Evolutionary conservation across 1,139 yeast genomes (phyloP).

Genomic region (Hansenula lynferdii): DNA sequence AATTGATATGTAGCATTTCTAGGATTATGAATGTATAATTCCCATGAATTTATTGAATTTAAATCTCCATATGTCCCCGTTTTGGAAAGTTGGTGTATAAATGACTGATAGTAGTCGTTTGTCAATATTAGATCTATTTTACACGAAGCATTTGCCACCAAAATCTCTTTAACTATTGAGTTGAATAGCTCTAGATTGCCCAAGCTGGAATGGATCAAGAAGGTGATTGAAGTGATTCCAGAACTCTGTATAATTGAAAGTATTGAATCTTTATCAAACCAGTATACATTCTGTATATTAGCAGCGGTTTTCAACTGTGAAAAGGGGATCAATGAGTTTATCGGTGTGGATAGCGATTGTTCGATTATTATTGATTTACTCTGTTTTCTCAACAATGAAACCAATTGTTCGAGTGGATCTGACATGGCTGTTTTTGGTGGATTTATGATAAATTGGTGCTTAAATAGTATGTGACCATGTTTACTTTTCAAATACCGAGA

Average conservation of each 20-base stretch:
- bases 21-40: constrained; percentile 6
- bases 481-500: no score
- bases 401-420: constrained; percentile 7
- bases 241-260: background rate
- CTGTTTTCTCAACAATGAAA: constrained; percentile 13
- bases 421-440: background rate
- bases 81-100: constrained; percentile 17
- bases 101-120: constrained; percentile 17
- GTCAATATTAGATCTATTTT: constrained; percentile 19
- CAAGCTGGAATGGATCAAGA: constrained; percentile 15
- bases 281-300: constrained; percentile 53
- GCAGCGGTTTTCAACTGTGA: constrained; percentile 49
- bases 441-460: no score
- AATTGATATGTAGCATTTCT: constrained; percentile 6
- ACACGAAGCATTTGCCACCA: constrained; percentile 7
- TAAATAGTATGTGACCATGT: no score
- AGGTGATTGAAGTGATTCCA: constrained; percentile 14
- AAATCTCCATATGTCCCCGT: constrained; percentile 18
- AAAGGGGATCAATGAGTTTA: constrained; percentile 61
- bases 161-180: constrained; percentile 14
- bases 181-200: constrained; percentile 12
- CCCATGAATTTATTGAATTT: constrained; percentile 11
- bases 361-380: constrained; percentile 51
- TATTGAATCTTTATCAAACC: constrained; percentile 40
- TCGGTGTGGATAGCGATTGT: constrained; percentile 43